These are phyloP conservation scores for Boletus rufocinnamomeus DNA, from an alignment of 768 basidiomycete species.

Conservation along the genomic window DNA sequence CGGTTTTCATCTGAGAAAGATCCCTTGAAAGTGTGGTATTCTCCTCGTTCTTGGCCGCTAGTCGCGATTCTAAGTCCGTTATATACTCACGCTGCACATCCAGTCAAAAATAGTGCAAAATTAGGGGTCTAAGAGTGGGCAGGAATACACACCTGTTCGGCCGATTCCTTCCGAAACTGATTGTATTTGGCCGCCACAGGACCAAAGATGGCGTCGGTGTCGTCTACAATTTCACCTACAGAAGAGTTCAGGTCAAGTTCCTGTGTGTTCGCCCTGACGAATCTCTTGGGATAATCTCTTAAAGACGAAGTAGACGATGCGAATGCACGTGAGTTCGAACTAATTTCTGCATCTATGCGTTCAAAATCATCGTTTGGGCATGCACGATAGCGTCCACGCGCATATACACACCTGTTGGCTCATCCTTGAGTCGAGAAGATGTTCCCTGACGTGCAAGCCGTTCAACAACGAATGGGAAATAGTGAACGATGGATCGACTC, in stretches of 20 bases:
- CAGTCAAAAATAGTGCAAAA: background rate
- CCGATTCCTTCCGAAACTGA: conserved; percentile 13
- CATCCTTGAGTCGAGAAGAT: conserved; percentile 9
- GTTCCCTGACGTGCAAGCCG: conserved; percentile 7
- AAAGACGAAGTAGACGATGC: background rate
- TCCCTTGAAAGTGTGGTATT: conserved; percentile 12
- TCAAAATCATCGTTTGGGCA: background rate
- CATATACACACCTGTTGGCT: conserved; percentile 29
- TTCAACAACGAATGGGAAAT: background rate
- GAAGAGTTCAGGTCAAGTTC: conserved; percentile 4
- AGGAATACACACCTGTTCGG: conserved; percentile 13
- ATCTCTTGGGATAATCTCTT: conserved; percentile 10
- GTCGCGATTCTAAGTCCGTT: conserved; percentile 20
- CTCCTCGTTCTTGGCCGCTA: conserved; percentile 22
- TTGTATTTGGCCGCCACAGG: background rate
- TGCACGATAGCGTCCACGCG: background rate
- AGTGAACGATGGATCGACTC: background rate
- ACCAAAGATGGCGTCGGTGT: conserved; percentile 8
- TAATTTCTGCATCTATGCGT: conserved; percentile 20
- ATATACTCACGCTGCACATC: conserved; percentile 22
- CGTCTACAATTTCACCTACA: background rate
- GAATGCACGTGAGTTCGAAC: conserved; percentile 4
- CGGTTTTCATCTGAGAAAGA: conserved; percentile 15
- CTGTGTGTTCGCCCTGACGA: conserved; percentile 7
- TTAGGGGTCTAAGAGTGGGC: background rate